phyloP scores from a whole-genome alignment of 805 yeast genomes.

The Starmera amethionina region DNA sequence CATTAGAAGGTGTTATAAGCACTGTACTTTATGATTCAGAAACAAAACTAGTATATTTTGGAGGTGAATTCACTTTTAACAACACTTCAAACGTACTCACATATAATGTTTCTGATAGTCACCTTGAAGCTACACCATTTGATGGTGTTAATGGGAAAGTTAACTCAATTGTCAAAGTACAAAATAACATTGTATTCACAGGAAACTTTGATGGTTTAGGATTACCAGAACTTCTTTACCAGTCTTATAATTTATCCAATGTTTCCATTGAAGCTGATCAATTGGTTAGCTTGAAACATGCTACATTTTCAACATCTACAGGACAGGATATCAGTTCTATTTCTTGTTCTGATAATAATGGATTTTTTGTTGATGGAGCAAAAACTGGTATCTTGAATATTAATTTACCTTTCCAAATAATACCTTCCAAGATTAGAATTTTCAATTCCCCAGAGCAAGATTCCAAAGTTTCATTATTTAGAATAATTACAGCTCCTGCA shows the following conservation, averaged over 20 bases:
- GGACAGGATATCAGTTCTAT: slow-evolving; percentile 17
- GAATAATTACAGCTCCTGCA: slow-evolving; percentile 69
- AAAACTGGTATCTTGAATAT: slow-evolving; percentile 60
- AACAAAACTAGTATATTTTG: slow-evolving; percentile 52
- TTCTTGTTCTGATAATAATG: slow-evolving; percentile 33
- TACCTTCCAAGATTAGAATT: slow-evolving; percentile 66
- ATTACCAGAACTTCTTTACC: slow-evolving; percentile 15
- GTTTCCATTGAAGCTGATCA: slow-evolving; percentile 46
- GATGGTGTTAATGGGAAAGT: slow-evolving; percentile 45
- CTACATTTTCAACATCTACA: slow-evolving; percentile 38
- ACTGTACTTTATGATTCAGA: slow-evolving; percentile 39
- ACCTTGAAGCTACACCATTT: slow-evolving; percentile 48
- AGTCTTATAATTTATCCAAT: slow-evolving; percentile 28
- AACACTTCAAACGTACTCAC: slow-evolving; percentile 49
- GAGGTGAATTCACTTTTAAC: slow-evolving; percentile 62
- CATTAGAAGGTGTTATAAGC: slow-evolving; percentile 28
- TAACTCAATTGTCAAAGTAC: slow-evolving; percentile 49
- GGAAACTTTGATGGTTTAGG: slow-evolving; percentile 54
- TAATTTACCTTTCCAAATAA: slow-evolving; percentile 40
- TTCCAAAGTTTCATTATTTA: slow-evolving; percentile 45
- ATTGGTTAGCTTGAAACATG: slow-evolving; percentile 47
- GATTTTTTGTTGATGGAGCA: slow-evolving; percentile 44
- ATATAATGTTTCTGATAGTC: slow-evolving; percentile 40
- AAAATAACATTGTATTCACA: slow-evolving; percentile 59
- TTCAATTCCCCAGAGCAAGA: slow-evolving; percentile 45